A percentile compares a stretch with the other conserved stretches of the same genome.
Evolutionary conservation across 2,329 filamentous ascomycete genomes (phyloP).

Genomic region (Trichoderma harzianum): DNA sequence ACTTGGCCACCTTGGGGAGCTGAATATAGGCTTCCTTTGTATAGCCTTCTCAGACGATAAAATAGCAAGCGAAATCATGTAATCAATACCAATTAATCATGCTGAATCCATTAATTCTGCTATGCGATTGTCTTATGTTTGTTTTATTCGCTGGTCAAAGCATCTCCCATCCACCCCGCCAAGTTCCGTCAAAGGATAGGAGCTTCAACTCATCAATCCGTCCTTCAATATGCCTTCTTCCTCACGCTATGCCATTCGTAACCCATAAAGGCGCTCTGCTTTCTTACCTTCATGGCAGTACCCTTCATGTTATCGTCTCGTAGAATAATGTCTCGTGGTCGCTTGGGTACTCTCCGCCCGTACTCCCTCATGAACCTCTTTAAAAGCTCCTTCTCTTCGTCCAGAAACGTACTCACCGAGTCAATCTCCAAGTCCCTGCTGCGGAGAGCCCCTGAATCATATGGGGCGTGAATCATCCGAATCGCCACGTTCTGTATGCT

Average conservation of each 20-base stretch:
- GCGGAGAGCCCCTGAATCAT: slow-evolving; percentile 47
- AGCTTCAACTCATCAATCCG: not conserved
- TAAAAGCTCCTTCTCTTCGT: slow-evolving; percentile 40
- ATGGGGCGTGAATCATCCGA: slow-evolving; percentile 45
- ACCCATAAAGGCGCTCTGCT: slow-evolving; percentile 79
- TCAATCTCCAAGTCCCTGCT: slow-evolving; percentile 50
- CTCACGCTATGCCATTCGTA: slow-evolving; percentile 72
- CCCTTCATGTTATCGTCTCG: slow-evolving; percentile 66
- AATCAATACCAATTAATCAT: not conserved
- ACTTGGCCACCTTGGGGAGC: not conserved
- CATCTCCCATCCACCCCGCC: not conserved
- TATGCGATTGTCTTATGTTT: not conserved
- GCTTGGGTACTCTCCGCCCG: slow-evolving; percentile 66
- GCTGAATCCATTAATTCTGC: not conserved
- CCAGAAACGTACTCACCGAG: slow-evolving; percentile 32
- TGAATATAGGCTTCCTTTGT: not conserved
- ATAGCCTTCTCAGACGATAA: not conserved
- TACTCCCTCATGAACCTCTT: slow-evolving; percentile 50
- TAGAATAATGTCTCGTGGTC: slow-evolving; percentile 80
- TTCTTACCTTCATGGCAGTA: slow-evolving; percentile 74
- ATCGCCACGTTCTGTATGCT: slow-evolving; percentile 43
- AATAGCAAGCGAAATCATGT: not conserved
- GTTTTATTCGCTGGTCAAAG: not conserved
- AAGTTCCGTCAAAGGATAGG: not conserved
- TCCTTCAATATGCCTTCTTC: slow-evolving; percentile 31